Evolutionary conservation across 768 basidiomycete species (phyloP).

Genomic region (Russula brevipes): DNA sequence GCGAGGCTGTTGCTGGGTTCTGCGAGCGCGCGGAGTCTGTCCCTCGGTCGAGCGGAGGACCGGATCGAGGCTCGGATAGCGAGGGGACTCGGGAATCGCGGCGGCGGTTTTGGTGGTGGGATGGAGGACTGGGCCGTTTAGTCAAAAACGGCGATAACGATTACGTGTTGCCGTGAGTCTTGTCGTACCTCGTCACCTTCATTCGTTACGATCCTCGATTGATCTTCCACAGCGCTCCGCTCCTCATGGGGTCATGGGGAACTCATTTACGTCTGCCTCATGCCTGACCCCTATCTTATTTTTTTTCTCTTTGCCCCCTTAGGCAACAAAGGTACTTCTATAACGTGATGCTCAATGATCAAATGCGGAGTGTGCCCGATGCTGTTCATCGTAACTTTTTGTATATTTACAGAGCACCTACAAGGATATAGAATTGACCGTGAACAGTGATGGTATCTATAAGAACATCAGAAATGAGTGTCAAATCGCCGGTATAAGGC

Average conservation of each 20-base stretch:
- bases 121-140: constrained; percentile 50
- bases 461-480: no score
- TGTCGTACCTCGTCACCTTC: background rate
- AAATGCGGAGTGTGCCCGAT: no score
- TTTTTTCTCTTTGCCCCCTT: background rate
- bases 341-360: background rate
- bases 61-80: constrained; percentile 35
- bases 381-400: no score
- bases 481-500: no score
- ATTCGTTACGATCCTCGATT: constrained; percentile 1
- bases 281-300: background rate
- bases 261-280: constrained; percentile 2
- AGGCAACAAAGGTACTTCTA: background rate
- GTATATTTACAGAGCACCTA: no score
- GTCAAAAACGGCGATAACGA: background rate
- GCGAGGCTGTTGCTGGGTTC: constrained; percentile 31
- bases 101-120: constrained; percentile 38
- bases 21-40: constrained; percentile 18
- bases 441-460: no score
- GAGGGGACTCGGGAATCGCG: constrained; percentile 34
- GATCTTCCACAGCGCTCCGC: constrained; percentile 11
- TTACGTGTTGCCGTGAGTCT: constrained; percentile 10
- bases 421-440: no score
- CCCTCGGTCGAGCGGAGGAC: constrained; percentile 45
- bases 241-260: background rate